These are phyloP conservation scores for Tephrocybe sp. DNA, from an alignment of 768 basidiomycete genomes.

Conservation along the genomic window DNA sequence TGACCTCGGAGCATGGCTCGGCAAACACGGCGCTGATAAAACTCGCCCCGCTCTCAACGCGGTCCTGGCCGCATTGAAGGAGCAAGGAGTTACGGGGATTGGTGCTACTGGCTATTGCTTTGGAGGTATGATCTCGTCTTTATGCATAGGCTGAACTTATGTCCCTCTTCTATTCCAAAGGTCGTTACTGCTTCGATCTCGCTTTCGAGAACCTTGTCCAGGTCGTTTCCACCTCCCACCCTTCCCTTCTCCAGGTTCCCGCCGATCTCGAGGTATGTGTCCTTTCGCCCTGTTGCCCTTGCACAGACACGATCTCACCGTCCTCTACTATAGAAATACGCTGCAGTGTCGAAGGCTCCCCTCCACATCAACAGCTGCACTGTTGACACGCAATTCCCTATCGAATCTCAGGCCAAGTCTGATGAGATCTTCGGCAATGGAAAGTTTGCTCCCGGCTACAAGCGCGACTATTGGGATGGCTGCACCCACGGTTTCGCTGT, in stretches of 20 bases:
- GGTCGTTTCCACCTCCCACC: conserved; percentile 53
- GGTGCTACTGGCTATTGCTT: conserved; percentile 70
- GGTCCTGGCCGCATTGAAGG: conserved; percentile 55
- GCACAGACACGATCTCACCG: too few species aligned
- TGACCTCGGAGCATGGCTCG: conserved; percentile 41
- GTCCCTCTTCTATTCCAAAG: conserved; percentile 21
- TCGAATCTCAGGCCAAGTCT: conserved; percentile 38
- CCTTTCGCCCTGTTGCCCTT: background rate
- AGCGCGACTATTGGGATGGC: conserved; percentile 32
- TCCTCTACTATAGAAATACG: too few species aligned
- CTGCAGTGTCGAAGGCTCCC: conserved; percentile 24
- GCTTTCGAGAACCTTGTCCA: conserved; percentile 52
- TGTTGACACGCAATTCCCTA: conserved; percentile 48
- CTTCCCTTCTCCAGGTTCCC: conserved; percentile 57
- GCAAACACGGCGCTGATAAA: conserved; percentile 31
- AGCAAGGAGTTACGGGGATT: conserved; percentile 53
- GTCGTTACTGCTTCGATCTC: conserved; percentile 58
- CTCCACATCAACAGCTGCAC: conserved; percentile 70
- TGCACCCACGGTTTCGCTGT: conserved; percentile 40
- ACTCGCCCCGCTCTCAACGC: conserved; percentile 53
- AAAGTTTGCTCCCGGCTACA: conserved; percentile 48
- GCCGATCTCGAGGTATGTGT: conserved; percentile 55
- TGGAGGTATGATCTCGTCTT: conserved; percentile 41
- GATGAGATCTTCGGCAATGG: conserved; percentile 47
- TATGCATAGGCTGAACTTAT: background rate